phyloP scores from a whole-genome alignment of 306 rosid species.

The Vicia faba region DNA sequence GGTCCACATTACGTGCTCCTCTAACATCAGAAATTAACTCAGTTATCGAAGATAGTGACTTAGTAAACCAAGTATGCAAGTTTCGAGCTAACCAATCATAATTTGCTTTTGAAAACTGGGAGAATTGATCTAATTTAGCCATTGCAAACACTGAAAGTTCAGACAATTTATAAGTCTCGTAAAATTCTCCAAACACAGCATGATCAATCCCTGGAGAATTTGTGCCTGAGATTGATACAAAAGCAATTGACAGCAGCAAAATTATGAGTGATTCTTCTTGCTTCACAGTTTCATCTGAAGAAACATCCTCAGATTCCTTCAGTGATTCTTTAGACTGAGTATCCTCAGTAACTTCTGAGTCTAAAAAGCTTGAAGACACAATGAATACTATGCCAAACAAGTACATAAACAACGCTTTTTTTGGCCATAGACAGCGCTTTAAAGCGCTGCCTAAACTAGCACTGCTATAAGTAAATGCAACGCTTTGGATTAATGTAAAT shows the following conservation, averaged over 20 bases:
- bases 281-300: slow-evolving; percentile 5
- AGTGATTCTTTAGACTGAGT: slow-evolving; percentile 53
- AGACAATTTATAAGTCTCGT: slow-evolving; percentile 34
- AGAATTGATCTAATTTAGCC: slow-evolving; percentile 47
- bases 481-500: too few relatives aligned
- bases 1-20: too few relatives aligned
- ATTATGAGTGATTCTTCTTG: slow-evolving; percentile 40
- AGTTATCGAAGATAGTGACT: too few relatives aligned
- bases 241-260: slow-evolving; percentile 47
- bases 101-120: slow-evolving; percentile 37
- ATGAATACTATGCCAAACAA: too few relatives aligned
- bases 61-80: too few relatives aligned
- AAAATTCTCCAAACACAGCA: slow-evolving; percentile 42
- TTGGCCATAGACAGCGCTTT: too few relatives aligned
- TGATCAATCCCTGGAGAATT: too few relatives aligned
- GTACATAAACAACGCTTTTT: too few relatives aligned
- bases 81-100: not conserved
- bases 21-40: too few relatives aligned
- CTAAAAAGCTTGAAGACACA: slow-evolving; percentile 55
- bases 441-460: too few relatives aligned
- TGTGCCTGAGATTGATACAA: slow-evolving; percentile 39
- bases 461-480: too few relatives aligned
- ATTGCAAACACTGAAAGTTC: slow-evolving; percentile 43
- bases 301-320: too few relatives aligned
- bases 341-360: slow-evolving; percentile 61